These are phyloP conservation scores for Aspergillus eucalypticola DNA, from an alignment of 2,329 filamentous ascomycete genomes.

Conservation along the genomic window DNA sequence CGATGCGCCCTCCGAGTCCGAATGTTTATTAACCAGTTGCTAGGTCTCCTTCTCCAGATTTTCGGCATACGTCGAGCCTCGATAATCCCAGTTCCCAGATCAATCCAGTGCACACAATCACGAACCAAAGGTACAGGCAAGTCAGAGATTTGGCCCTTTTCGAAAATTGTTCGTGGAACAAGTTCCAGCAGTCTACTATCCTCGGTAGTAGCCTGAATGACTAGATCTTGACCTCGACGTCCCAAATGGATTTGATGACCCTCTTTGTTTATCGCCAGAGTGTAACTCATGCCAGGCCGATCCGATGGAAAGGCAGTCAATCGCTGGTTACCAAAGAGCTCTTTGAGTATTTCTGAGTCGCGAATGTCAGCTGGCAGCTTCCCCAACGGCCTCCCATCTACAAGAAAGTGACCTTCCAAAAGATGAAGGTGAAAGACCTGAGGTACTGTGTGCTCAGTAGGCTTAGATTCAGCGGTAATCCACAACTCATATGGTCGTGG, in stretches of 20 bases:
- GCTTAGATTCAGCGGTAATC: constrained; percentile 33
- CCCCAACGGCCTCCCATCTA: constrained; percentile 52
- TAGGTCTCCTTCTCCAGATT: constrained; percentile 40
- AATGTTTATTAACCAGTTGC: constrained; percentile 45
- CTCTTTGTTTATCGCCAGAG: constrained; percentile 39
- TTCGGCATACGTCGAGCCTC: constrained; percentile 53
- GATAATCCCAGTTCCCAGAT: constrained; percentile 44
- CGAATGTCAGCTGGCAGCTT: constrained; percentile 57
- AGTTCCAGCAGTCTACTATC: constrained; percentile 31
- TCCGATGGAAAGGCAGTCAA: constrained; percentile 55
- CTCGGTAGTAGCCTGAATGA: not conserved
- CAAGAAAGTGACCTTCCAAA: constrained; percentile 50
- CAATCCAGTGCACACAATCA: constrained; percentile 52
- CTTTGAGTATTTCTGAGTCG: constrained; percentile 44
- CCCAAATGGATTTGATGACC: constrained; percentile 51
- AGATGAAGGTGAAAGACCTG: constrained; percentile 48
- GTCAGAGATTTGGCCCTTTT: constrained; percentile 38
- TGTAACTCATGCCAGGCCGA: constrained; percentile 56
- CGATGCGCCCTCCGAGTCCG: constrained; percentile 28
- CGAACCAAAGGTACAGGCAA: constrained; percentile 55
- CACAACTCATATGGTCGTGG: constrained; percentile 27
- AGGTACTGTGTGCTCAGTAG: constrained; percentile 30
- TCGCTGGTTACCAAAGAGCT: constrained; percentile 57
- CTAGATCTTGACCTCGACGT: no score
- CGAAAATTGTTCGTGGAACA: constrained; percentile 34